phyloP scores from a whole-genome alignment of 2,329 filamentous ascomycete genomes.

The Pseudogymnoascus sp. region DNA sequence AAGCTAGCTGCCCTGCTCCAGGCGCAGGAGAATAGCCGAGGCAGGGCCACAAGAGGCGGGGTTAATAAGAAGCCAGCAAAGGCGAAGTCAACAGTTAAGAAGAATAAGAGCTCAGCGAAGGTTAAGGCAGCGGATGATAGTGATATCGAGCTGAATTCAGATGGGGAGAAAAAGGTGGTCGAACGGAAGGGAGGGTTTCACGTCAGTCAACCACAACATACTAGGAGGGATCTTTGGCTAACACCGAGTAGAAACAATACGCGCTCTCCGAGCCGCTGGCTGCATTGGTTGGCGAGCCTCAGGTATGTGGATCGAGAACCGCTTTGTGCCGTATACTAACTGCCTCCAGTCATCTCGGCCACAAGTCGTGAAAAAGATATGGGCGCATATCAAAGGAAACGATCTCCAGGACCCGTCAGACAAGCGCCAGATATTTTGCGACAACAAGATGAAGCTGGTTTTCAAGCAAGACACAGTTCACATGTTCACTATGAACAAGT shows the following conservation, averaged over 20 bases:
- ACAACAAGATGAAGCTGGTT: constrained; percentile 81
- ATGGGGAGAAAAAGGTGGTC: constrained; percentile 53
- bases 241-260: constrained; percentile 52
- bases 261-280: constrained; percentile 62
- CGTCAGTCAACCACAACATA: constrained; percentile 37
- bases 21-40: constrained; percentile 74
- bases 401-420: constrained; percentile 85
- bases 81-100: constrained; percentile 52
- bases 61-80: constrained; percentile 48
- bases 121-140: constrained; percentile 73
- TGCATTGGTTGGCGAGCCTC: constrained; percentile 59
- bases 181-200: constrained; percentile 86
- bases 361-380: constrained; percentile 92
- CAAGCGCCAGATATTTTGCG: constrained; percentile 86
- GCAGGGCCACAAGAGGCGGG: constrained; percentile 67
- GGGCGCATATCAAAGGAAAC: constrained; percentile 86
- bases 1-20: constrained; percentile 80
- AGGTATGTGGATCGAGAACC: constrained; percentile 38
- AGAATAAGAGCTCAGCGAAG: constrained; percentile 69
- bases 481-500: constrained; percentile 99
- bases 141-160: constrained; percentile 57
- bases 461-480: constrained; percentile 88
- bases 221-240: not conserved
- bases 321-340: not conserved
- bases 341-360: constrained; percentile 69